Evolutionary conservation across 2,329 filamentous ascomycete species (phyloP).

Genomic region (Fusarium vanettenii): DNA sequence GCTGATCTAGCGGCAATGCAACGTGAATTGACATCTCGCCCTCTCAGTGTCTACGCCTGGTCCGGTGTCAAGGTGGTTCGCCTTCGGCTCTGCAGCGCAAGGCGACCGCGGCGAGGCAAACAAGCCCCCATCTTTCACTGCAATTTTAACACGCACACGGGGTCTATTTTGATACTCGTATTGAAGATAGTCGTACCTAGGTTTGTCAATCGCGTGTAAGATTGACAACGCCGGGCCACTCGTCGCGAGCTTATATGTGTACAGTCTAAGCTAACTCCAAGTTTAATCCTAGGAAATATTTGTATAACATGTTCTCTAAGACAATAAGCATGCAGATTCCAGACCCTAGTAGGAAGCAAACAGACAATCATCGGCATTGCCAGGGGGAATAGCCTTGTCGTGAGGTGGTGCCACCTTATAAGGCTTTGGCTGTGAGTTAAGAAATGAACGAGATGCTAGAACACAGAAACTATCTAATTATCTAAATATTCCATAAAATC

Average conservation of each 20-base stretch:
- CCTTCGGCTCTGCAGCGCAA: neutral
- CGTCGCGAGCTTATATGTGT: too few relatives aligned
- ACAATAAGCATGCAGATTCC: neutral
- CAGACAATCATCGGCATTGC: rapidly evolving
- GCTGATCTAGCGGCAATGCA: too few relatives aligned
- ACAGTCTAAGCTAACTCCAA: neutral
- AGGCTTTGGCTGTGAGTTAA: neutral
- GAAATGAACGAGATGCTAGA: neutral
- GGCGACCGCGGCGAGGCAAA: too few relatives aligned
- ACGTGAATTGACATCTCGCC: too few relatives aligned
- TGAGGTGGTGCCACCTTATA: neutral
- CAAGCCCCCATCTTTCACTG: neutral
- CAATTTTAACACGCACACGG: neutral
- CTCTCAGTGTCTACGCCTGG: neutral
- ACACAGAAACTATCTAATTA: neutral
- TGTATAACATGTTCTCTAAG: rapidly evolving
- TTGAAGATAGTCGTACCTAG: neutral
- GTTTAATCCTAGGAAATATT: neutral
- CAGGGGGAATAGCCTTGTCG: neutral
- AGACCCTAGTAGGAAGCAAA: neutral
- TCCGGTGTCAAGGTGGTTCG: neutral
- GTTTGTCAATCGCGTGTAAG: neutral
- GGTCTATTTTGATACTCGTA: neutral
- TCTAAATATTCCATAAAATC: neutral
- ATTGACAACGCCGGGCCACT: neutral